Conservation (phyloP, 2,329 filamentous ascomycete species). For the Lachnellula hyalina region DNA sequence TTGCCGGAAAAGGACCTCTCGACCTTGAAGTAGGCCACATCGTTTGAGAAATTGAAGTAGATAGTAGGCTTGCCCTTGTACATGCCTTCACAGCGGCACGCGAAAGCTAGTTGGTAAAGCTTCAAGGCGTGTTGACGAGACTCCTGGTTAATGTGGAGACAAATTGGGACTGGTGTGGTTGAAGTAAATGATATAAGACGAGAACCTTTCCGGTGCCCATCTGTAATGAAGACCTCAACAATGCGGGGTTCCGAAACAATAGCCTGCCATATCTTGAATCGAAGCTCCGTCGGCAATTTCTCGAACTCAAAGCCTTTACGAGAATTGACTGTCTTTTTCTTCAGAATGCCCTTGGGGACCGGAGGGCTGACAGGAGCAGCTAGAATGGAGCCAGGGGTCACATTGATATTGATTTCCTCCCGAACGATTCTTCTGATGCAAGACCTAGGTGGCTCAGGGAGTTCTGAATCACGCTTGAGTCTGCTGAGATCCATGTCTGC, state of each 20-base stretch:
- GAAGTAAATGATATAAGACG: not conserved
- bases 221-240: not conserved
- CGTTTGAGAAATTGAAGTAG: not conserved
- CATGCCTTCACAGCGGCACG: not conserved
- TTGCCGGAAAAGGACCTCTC: not conserved
- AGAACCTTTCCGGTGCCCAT: not conserved
- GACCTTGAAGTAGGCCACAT: not conserved
- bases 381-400: not conserved
- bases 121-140: not conserved
- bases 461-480: no score
- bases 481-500: no score
- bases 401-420: fast-evolving
- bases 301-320: not conserved
- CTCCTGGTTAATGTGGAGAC: not conserved
- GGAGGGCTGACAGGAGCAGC: not conserved
- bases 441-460: not conserved
- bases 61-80: not conserved
- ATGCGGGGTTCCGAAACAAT: not conserved
- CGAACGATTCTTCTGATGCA: not conserved
- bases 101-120: not conserved
- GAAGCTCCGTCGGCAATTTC: not conserved
- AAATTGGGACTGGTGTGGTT: not conserved
- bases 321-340: not conserved
- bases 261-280: not conserved
- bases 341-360: not conserved